phyloP scores from a whole-genome alignment of 345 rosid genomes.

The Eutrema heterophyllum region DNA sequence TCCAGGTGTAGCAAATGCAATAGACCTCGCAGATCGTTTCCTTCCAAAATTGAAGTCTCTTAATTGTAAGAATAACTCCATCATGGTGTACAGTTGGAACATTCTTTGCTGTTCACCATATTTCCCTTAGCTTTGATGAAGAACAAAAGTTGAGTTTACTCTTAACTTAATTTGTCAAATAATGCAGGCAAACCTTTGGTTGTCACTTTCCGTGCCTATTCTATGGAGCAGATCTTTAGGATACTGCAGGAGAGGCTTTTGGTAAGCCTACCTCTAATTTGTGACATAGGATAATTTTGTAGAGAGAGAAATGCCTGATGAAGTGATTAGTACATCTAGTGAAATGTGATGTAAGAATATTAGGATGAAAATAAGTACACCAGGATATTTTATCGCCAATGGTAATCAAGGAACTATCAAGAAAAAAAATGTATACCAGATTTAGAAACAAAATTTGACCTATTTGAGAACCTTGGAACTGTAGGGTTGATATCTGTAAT shows the following conservation, averaged over 20 bases:
- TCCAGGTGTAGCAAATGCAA: constrained; percentile 88
- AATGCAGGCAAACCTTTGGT: constrained; percentile 74
- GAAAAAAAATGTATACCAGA: background rate
- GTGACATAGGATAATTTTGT: background rate
- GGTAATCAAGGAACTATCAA: background rate
- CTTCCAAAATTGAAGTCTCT: constrained; percentile 75
- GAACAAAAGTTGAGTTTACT: background rate
- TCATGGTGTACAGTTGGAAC: background rate
- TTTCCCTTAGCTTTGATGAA: background rate
- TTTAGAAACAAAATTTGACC: background rate
- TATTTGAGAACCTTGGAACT: background rate
- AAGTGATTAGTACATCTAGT: constrained; percentile 9
- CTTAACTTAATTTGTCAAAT: background rate
- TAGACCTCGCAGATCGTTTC: constrained; percentile 88
- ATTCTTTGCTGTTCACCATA: background rate
- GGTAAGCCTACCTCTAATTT: constrained; percentile 40
- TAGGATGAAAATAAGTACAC: background rate
- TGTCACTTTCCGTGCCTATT: constrained; percentile 74
- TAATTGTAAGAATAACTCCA: constrained; percentile 53
- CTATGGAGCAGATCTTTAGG: constrained; percentile 66
- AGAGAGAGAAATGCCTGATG: background rate
- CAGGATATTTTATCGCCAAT: no score
- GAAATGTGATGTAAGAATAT: background rate
- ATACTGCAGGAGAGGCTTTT: constrained; percentile 75
- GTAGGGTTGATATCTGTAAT: background rate